Percentiles rank a stretch among this genome's conserved stretches.
These are phyloP conservation scores for Cladobotryum protrusum DNA, from an alignment of 2,329 filamentous ascomycete genomes.

Conservation along the genomic window DNA sequence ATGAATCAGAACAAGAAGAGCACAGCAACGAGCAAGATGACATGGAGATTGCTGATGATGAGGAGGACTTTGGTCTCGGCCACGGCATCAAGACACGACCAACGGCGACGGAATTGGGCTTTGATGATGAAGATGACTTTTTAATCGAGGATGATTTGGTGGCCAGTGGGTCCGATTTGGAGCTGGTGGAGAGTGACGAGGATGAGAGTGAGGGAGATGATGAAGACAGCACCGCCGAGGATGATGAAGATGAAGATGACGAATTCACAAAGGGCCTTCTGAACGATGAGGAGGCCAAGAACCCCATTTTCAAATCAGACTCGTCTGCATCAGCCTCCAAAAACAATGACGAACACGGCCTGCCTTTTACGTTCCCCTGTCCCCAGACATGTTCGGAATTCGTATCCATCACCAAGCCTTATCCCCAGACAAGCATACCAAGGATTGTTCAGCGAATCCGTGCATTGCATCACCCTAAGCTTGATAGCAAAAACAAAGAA, in stretches of 20 bases:
- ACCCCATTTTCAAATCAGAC: slow-evolving; percentile 44
- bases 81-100: slow-evolving; percentile 50
- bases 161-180: slow-evolving; percentile 70
- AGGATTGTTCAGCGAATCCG: slow-evolving; percentile 83
- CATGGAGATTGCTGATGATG: slow-evolving; percentile 29
- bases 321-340: slow-evolving; percentile 35
- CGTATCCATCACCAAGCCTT: slow-evolving; percentile 55
- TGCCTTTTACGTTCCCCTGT: slow-evolving; percentile 83
- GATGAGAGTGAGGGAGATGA: slow-evolving; percentile 43
- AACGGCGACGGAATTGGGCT: slow-evolving; percentile 58
- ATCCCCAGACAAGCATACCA: slow-evolving; percentile 61
- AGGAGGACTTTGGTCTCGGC: slow-evolving; percentile 55
- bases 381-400: slow-evolving; percentile 73
- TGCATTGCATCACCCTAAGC: slow-evolving; percentile 83
- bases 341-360: slow-evolving; percentile 44
- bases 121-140: slow-evolving; percentile 94
- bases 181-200: slow-evolving; percentile 49
- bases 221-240: slow-evolving; percentile 30
- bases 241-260: slow-evolving; percentile 48
- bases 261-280: slow-evolving; percentile 68
- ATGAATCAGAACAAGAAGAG: slow-evolving; percentile 34
- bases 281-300: slow-evolving; percentile 49
- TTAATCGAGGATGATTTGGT: slow-evolving; percentile 83
- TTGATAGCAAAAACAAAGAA: slow-evolving; percentile 77
- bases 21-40: slow-evolving; percentile 29